Evolutionary conservation across 257 asterid species (phyloP).

Genomic region (Salvia hispanica): DNA sequence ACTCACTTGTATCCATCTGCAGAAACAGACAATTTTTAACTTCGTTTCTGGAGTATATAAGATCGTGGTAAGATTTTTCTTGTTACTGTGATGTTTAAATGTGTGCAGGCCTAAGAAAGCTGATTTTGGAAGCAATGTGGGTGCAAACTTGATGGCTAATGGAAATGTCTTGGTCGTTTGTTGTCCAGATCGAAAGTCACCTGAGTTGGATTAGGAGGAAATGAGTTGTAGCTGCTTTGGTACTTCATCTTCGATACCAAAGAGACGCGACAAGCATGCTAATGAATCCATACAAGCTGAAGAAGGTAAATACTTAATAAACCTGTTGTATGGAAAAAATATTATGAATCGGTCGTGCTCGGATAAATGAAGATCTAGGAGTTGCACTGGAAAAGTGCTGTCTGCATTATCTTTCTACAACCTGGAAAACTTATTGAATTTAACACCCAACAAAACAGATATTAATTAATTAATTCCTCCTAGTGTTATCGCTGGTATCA

Average conservation of each 20-base stretch:
- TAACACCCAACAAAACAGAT: too few species aligned
- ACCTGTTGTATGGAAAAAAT: not conserved
- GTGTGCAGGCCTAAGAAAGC: constrained; percentile 23
- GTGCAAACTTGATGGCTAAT: constrained; percentile 31
- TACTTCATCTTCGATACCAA: constrained; percentile 34
- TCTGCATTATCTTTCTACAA: too few species aligned
- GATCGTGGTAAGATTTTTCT: not conserved
- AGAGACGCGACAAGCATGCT: constrained; percentile 38
- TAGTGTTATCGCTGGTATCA: constrained; percentile 1
- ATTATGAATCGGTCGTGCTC: constrained; percentile 3
- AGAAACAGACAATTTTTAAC: constrained; percentile 3
- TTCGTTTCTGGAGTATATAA: constrained; percentile 1
- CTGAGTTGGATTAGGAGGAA: constrained; percentile 34
- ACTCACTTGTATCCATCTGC: not conserved
- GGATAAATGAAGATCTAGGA: too few species aligned
- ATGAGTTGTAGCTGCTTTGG: constrained; percentile 81
- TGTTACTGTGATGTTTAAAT: constrained; percentile 27
- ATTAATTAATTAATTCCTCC: too few species aligned
- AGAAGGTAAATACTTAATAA: constrained; percentile 53
- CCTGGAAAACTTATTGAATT: too few species aligned
- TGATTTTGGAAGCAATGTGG: constrained; percentile 31
- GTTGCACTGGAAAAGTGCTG: too few species aligned
- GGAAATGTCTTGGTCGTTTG: constrained; percentile 28
- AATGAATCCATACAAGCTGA: constrained; percentile 39
- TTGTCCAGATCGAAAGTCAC: constrained; percentile 36